Percentiles rank a stretch among this genome's conserved stretches.
Evolutionary conservation across 164 flowering plant genomes (phyloP).

Genomic region (Cinnamomum micranthum): DNA sequence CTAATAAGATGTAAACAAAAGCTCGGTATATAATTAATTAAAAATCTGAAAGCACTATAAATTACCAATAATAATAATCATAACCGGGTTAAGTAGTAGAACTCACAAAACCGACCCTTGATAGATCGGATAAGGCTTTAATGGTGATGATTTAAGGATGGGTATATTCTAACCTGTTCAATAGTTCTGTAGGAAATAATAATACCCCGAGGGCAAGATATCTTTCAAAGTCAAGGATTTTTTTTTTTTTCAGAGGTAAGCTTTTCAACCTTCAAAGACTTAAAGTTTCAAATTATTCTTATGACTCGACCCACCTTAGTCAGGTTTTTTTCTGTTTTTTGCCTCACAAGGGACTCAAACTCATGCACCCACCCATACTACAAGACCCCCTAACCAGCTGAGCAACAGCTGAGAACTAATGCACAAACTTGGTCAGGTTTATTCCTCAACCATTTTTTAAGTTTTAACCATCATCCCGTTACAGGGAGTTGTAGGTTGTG

Average conservation of each 20-base stretch:
- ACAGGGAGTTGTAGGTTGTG: too few relatives aligned
- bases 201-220: background rate
- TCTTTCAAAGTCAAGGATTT: background rate
- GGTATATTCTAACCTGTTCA: background rate
- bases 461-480: background rate
- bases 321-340: too few relatives aligned
- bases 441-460: too few relatives aligned
- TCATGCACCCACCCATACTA: too few relatives aligned
- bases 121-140: too few relatives aligned
- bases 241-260: too few relatives aligned
- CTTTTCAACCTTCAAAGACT: too few relatives aligned
- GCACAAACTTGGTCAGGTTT: background rate
- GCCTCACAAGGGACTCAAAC: too few relatives aligned
- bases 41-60: background rate
- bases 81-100: background rate
- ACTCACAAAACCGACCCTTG: background rate
- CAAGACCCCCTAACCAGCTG: too few relatives aligned
- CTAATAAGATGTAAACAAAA: background rate
- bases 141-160: background rate
- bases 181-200: background rate
- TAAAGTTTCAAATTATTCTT: too few relatives aligned
- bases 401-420: background rate
- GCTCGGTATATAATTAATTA: background rate
- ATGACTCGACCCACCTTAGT: too few relatives aligned
- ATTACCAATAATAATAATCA: too few relatives aligned